Evolutionary conservation across 2,329 filamentous ascomycete genomes (phyloP).

Genomic region (Eutypella sp.): DNA sequence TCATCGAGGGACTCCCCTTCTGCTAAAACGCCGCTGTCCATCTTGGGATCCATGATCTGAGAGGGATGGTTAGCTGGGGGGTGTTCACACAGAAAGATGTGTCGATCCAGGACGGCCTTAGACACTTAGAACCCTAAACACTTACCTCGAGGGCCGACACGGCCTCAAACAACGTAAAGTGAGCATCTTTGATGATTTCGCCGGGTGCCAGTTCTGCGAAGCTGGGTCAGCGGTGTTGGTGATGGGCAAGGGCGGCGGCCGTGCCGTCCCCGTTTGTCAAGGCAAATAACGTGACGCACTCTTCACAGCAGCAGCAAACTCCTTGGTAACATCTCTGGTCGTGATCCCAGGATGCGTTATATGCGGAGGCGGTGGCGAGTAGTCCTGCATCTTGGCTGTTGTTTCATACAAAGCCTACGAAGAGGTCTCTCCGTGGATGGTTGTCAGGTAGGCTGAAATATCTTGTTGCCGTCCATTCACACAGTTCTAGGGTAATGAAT

Average conservation of each 20-base stretch:
- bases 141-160: constrained; percentile 74
- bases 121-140: constrained; percentile 19
- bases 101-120: neutral
- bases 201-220: constrained; percentile 66
- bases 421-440: neutral
- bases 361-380: neutral
- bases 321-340: neutral
- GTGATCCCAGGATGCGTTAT: neutral
- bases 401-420: neutral
- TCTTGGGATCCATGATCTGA: constrained; percentile 98
- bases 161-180: constrained; percentile 90
- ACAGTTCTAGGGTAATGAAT: too few species aligned
- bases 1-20: constrained; percentile 79
- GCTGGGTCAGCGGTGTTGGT: constrained; percentile 17
- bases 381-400: neutral
- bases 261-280: too few species aligned
- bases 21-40: constrained; percentile 87
- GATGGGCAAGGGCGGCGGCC: too few species aligned
- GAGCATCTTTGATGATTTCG: constrained; percentile 87
- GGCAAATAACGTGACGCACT: neutral
- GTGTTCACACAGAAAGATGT: too few species aligned
- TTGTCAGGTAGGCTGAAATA: neutral
- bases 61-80: constrained; percentile 1
- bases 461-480: too few species aligned
- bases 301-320: neutral